Evolutionary conservation across 495 filamentous ascomycete species (phyloP).

Genomic region (Trichocladium uniseriatum): DNA sequence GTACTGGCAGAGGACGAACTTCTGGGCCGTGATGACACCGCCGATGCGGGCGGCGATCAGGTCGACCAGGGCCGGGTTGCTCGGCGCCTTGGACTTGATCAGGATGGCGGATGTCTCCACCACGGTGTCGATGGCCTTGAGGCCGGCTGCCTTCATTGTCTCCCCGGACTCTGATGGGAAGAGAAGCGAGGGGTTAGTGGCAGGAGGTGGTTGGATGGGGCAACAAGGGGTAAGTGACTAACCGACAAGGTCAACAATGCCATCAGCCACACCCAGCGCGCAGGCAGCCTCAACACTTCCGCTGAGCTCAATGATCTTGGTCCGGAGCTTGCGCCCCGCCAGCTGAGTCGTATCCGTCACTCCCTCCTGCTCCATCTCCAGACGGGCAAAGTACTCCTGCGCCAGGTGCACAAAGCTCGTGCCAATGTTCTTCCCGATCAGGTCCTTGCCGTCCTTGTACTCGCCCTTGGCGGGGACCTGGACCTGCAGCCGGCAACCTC

Average conservation of each 20-base stretch:
- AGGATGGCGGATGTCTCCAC: constrained; percentile 77
- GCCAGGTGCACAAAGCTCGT: constrained; percentile 88
- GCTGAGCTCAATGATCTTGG: constrained; percentile 84
- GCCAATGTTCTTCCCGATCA: constrained; percentile 89
- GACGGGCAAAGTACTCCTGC: constrained; percentile 64
- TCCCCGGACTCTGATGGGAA: constrained; percentile 75
- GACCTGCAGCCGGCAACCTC: constrained; percentile 83
- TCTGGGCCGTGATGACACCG: constrained; percentile 93
- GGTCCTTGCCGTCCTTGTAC: constrained; percentile 56
- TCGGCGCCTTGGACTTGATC: constrained; percentile 83
- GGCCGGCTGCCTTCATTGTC: constrained; percentile 95
- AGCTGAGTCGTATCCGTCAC: constrained; percentile 18
- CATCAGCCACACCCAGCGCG: constrained; percentile 89
- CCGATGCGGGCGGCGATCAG: constrained; percentile 74
- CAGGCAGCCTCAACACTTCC: constrained; percentile 97
- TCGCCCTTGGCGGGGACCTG: constrained; percentile 84
- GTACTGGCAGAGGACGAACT: constrained; percentile 92
- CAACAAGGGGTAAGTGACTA: constrained; percentile 23
- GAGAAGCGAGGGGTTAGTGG: neutral
- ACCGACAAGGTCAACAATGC: constrained; percentile 97
- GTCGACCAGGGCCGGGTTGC: constrained; percentile 65
- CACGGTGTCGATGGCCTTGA: constrained; percentile 92
- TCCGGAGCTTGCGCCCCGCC: constrained; percentile 46
- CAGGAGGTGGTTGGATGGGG: constrained; percentile 6
- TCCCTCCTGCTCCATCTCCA: constrained; percentile 51